These are phyloP conservation scores for Prunus kanzakura DNA, from an alignment of 306 rosid genomes.

Conservation along the genomic window DNA sequence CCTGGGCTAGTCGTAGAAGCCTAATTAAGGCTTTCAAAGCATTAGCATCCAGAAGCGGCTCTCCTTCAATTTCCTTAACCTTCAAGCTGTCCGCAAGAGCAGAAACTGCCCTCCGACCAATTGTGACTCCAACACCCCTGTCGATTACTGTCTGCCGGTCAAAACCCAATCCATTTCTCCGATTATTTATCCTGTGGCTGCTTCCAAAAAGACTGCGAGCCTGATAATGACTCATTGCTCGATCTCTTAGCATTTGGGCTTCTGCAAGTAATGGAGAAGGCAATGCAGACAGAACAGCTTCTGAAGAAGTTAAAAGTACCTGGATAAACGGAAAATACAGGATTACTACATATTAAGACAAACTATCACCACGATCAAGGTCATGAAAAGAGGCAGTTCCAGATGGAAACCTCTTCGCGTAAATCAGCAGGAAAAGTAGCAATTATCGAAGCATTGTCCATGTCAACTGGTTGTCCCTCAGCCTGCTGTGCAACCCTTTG, in stretches of 20 bases:
- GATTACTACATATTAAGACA: conserved; percentile 16
- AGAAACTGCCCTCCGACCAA: conserved; percentile 76
- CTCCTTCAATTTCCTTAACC: conserved; percentile 88
- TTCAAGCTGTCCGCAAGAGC: conserved; percentile 64
- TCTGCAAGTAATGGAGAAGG: conserved; percentile 94
- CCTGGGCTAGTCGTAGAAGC: conserved; percentile 92
- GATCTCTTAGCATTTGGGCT: conserved; percentile 94
- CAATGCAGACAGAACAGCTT: conserved; percentile 91
- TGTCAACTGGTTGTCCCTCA: conserved; percentile 98
- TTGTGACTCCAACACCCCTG: conserved; percentile 91
- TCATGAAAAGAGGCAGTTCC: conserved; percentile 10
- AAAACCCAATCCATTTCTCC: conserved; percentile 93
- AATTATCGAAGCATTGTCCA: conserved; percentile 97
- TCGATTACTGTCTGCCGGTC: conserved; percentile 85
- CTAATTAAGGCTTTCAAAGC: conserved; percentile 87
- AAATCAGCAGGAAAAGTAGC: conserved; percentile 98
- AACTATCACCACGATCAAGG: conserved; percentile 18
- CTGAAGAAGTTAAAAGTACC: conserved; percentile 97
- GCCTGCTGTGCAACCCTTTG: conserved; percentile 91
- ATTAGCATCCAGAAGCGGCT: conserved; percentile 78
- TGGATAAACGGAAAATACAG: conserved; percentile 30
- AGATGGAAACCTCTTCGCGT: conserved; percentile 88
- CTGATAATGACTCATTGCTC: conserved; percentile 98
- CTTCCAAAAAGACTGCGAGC: conserved; percentile 85
- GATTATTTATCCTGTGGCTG: conserved; percentile 70